phyloP scores from a whole-genome alignment of 495 filamentous ascomycete species.

The Penicillium angulare region DNA sequence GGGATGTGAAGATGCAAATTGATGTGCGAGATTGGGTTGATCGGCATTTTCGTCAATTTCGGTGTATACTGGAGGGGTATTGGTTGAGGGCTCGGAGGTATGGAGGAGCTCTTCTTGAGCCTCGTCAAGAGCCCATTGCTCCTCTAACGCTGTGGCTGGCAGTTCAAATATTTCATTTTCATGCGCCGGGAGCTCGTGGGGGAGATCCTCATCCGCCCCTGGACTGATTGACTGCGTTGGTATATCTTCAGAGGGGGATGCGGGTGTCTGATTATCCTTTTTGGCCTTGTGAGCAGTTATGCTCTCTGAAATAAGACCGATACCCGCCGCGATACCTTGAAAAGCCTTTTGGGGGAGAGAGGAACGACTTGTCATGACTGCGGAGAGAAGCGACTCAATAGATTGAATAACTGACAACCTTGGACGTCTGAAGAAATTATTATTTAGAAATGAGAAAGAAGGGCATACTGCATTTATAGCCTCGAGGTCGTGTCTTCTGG shows the following conservation, averaged over 20 bases:
- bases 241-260: not conserved
- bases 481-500: no score
- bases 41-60: not conserved
- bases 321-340: not conserved
- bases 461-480: no score
- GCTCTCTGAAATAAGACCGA: slow-evolving; percentile 2
- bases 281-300: slow-evolving; percentile 1
- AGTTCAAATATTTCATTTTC: not conserved
- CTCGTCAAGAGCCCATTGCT: slow-evolving; percentile 53
- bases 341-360: not conserved
- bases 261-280: not conserved
- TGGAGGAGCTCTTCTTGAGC: slow-evolving; percentile 31
- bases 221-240: not conserved
- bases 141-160: slow-evolving; percentile 29
- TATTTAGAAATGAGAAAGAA: no score
- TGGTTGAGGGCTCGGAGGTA: not conserved
- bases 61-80: not conserved
- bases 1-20: slow-evolving; percentile 21
- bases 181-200: not conserved
- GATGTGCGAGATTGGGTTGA: slow-evolving; percentile 9
- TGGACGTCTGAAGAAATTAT: no score
- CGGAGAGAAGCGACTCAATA: no score
- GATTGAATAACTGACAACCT: no score
- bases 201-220: not conserved
- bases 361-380: no score